Evolutionary conservation across 2,329 filamentous ascomycete species (phyloP).

Genomic region (Cadophora sp.): DNA sequence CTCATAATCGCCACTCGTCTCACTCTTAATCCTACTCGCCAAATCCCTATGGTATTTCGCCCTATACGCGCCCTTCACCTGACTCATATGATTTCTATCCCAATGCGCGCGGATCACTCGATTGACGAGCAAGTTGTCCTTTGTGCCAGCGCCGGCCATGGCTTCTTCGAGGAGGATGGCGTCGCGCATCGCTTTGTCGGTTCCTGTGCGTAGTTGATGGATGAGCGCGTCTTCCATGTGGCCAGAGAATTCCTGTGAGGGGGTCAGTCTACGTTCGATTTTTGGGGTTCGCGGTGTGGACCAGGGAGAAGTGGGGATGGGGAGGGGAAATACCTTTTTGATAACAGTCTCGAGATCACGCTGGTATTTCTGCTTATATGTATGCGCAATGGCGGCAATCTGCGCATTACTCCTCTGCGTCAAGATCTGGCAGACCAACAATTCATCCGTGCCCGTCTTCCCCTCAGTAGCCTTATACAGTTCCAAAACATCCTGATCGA

Average conservation of each 20-base stretch:
- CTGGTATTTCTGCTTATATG: constrained; percentile 77
- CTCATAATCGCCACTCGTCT: constrained; percentile 87
- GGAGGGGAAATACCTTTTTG: constrained; percentile 59
- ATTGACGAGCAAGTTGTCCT: constrained; percentile 79
- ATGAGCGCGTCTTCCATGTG: constrained; percentile 90
- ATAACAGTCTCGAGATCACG: constrained; percentile 75
- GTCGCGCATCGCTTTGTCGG: constrained; percentile 84
- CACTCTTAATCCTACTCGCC: constrained; percentile 73
- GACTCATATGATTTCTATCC: constrained; percentile 75
- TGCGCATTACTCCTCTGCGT: constrained; percentile 80
- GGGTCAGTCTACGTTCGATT: constrained; percentile 20
- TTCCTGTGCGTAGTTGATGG: constrained; percentile 77
- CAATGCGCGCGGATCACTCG: constrained; percentile 85
- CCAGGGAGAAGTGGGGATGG: neutral
- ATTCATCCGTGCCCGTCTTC: constrained; percentile 74
- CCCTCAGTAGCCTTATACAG: constrained; percentile 81
- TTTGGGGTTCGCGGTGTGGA: neutral
- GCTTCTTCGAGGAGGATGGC: constrained; percentile 82
- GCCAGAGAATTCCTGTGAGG: constrained; percentile 75
- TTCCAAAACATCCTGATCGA: constrained; percentile 76
- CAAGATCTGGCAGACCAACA: constrained; percentile 80
- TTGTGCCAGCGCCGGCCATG: constrained; percentile 88
- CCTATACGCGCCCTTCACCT: constrained; percentile 80
- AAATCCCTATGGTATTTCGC: constrained; percentile 73
- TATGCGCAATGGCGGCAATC: constrained; percentile 78